Evolutionary conservation across 306 rosid species (phyloP), one percentile per base, ranked within the genome.

Genomic region (Urtica urens): DNA sequence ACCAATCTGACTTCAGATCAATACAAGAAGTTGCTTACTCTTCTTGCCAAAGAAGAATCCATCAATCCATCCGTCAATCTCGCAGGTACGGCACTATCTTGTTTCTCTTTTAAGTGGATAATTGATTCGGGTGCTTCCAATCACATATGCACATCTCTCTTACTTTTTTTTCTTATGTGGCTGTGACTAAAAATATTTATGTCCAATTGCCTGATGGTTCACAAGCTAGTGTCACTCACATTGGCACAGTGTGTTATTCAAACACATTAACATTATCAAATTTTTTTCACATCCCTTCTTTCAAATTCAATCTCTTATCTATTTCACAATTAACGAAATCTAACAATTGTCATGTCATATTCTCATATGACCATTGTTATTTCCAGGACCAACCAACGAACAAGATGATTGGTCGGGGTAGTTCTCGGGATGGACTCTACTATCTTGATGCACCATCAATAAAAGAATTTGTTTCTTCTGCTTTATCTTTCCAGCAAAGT

Each of bases 41-140:
- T 49, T 49, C 40, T 30, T 3, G 39, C 40, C 55, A 29, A 49
- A 49, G 55, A 49, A 13, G 55, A 49, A 16, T n/a, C n/a, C n/a
- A n/a, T n/a, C n/a, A n/a, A n/a, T n/a, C 19, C 54, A 49, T 49
- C 39, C 15, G 23, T n/a, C 6, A 22, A 28, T 29, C 30, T 49
- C n/a, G 39, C 54, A 28, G 24, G 51, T 46, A 46, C 12, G 7
- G 1, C 31, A 0, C 51, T 24, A 4, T 23, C 33, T 46, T 46
- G 51, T 46, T 13, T 46, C 12, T 24, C 51, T 1, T 24, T 6
- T 46, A 12, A 11, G 14, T 46, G 17, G 23, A 49, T 49, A 26
- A 49, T 49, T 17, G 7, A 49, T 48, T 48, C 10, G 28, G 37
- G 53, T 48, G 37, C 53, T 26, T 48, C 53, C 28, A n/a, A n/a